Conservation (phyloP, 805 yeast genomes). For the Kregervanrija delftensis region DNA sequence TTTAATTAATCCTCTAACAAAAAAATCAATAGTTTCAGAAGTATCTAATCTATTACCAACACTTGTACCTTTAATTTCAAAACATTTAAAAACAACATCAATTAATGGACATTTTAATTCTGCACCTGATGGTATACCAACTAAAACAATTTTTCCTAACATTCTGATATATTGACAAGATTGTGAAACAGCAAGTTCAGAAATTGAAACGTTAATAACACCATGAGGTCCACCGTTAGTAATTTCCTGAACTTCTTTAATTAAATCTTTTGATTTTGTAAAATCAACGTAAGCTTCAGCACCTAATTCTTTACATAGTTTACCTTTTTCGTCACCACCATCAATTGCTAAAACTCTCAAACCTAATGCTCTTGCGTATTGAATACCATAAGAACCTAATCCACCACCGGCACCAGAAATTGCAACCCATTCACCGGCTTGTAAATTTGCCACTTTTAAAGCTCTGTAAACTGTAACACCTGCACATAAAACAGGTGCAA, state of each 20-base stretch:
- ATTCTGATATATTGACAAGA: constrained; percentile 5
- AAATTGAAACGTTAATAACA: constrained; percentile 12
- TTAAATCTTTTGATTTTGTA: constrained; percentile 4
- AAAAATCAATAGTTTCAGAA: constrained; percentile 6
- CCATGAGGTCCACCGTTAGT: constrained; percentile 7
- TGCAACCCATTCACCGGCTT: constrained; percentile 6
- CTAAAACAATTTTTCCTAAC: constrained; percentile 24
- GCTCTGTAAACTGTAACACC: constrained; percentile 43
- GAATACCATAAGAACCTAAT: constrained; percentile 4
- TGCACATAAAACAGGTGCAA: constrained; percentile 29
- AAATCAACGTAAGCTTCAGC: constrained; percentile 5
- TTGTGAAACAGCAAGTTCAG: constrained; percentile 4
- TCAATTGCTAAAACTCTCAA: constrained; percentile 4
- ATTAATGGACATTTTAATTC: constrained; percentile 2
- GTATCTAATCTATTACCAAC: constrained; percentile 6
- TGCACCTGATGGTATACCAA: constrained; percentile 13
- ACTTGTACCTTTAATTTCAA: constrained; percentile 4
- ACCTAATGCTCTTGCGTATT: constrained; percentile 5
- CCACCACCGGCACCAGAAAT: constrained; percentile 8
- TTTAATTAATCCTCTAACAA: constrained; percentile 4
- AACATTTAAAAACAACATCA: constrained; percentile 4
- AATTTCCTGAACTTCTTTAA: constrained; percentile 1
- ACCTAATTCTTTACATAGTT: constrained; percentile 2
- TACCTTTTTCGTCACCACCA: constrained; percentile 6
- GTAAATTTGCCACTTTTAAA: constrained; percentile 13